Conservation (phyloP, 371 early-diverging fungal species). For the Lichtheimia corymbifera region DNA sequence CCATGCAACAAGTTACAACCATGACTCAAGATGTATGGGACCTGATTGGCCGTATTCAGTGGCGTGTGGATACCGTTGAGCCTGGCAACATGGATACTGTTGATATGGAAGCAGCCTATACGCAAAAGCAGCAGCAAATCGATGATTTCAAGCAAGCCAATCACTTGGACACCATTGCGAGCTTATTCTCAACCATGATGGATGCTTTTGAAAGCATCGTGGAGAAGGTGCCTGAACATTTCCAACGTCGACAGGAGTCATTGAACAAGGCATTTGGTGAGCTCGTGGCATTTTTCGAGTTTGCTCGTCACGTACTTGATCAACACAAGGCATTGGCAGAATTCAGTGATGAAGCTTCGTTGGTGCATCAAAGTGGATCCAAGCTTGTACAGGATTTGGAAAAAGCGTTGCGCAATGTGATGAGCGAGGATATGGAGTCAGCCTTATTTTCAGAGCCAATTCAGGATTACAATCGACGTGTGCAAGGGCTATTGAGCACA, state of each 20-base stretch:
- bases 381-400: slow-evolving; percentile 10
- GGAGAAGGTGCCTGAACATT: slow-evolving; percentile 19
- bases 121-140: neutral
- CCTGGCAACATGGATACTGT: neutral
- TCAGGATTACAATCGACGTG: slow-evolving; percentile 15
- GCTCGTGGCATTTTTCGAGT: slow-evolving; percentile 18
- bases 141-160: neutral
- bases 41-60: slow-evolving; percentile 32
- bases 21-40: slow-evolving; percentile 34
- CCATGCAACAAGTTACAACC: slow-evolving; percentile 21
- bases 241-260: slow-evolving; percentile 32
- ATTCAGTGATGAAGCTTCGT: slow-evolving; percentile 14
- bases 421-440: slow-evolving; percentile 1
- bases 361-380: neutral
- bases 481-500: slow-evolving; percentile 16
- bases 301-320: slow-evolving; percentile 22
- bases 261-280: slow-evolving; percentile 23
- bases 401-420: slow-evolving; percentile 10
- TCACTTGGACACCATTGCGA: neutral
- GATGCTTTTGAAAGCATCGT: neutral
- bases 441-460: slow-evolving; percentile 3
- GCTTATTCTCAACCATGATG: neutral
- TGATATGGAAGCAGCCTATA: neutral
- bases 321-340: slow-evolving; percentile 23
- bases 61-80: slow-evolving; percentile 19